Conservation (phyloP, 306 rosid species). For the Pterocarpus santalinus region DNA sequence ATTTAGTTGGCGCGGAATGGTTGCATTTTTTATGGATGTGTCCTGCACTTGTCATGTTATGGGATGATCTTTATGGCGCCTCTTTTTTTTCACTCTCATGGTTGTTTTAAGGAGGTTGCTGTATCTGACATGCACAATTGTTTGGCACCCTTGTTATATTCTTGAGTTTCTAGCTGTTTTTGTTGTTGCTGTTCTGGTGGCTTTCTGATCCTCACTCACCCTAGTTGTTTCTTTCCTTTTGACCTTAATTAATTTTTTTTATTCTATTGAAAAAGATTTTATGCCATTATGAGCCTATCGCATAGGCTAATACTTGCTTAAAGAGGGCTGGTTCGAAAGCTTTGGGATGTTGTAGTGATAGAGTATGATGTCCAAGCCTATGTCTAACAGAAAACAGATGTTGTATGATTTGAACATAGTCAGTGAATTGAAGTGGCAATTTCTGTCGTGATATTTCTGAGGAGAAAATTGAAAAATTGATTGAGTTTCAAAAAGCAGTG, state of each 20-base stretch:
- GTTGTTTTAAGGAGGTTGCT: background rate
- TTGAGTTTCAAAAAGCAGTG: background rate
- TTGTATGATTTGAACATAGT: background rate
- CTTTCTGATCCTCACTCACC: background rate
- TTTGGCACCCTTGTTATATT: background rate
- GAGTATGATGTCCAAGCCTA: background rate
- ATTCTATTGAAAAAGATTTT: background rate
- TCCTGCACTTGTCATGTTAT: background rate
- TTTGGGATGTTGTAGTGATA: too few species aligned
- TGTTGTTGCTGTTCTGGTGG: background rate
- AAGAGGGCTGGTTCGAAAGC: background rate
- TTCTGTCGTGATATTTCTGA: background rate
- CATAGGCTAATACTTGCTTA: background rate
- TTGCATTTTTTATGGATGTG: background rate
- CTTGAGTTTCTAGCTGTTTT: background rate
- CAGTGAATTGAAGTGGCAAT: background rate
- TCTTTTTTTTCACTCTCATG: background rate
- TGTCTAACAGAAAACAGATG: background rate
- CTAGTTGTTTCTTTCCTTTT: background rate
- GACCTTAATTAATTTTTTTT: background rate
- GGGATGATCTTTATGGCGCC: background rate
- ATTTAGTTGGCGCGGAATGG: slow-evolving; percentile 18
- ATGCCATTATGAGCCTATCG: background rate
- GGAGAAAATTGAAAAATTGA: background rate
- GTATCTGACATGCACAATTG: too few species aligned